Conservation (phyloP, 495 filamentous ascomycete species). For the Corynascus novoguineensis region DNA sequence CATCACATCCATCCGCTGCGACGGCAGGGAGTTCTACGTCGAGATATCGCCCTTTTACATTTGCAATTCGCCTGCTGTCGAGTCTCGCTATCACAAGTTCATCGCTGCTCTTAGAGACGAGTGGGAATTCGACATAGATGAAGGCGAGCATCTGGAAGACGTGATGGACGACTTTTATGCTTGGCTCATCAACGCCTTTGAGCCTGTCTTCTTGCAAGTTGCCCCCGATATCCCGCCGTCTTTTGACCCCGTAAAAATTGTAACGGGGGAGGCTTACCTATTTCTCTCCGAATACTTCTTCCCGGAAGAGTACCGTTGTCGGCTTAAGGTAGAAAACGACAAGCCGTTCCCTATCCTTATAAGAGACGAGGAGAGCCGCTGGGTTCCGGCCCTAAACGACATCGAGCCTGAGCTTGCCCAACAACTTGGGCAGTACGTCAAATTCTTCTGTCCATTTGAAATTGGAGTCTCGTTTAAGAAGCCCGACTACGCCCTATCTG, state of each 20-base stretch:
- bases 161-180: conserved; percentile 1
- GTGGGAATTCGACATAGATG: neutral
- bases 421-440: conserved; percentile 4
- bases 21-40: conserved; percentile 18
- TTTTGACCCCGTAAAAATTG: conserved; percentile 18
- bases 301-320: conserved; percentile 13
- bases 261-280: conserved; percentile 15
- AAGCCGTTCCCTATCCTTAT: conserved; percentile 11
- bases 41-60: conserved; percentile 16
- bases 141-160: neutral
- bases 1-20: conserved; percentile 14
- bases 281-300: conserved; percentile 21
- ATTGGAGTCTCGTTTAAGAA: conserved; percentile 13
- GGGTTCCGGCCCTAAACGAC: neutral
- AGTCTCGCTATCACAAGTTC: conserved; percentile 18
- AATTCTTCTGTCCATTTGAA: conserved; percentile 11
- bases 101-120: conserved; percentile 8
- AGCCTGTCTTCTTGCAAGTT: conserved; percentile 15
- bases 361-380: conserved; percentile 5
- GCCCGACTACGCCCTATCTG: conserved; percentile 10
- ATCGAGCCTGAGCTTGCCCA: conserved; percentile 9
- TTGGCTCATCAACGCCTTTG: conserved; percentile 12
- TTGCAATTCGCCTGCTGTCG: conserved; percentile 12
- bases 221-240: conserved; percentile 15
- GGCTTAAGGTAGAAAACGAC: conserved; percentile 16